These are phyloP conservation scores for Neurospora africana DNA, from an alignment of 495 filamentous ascomycete species.

Conservation along the genomic window DNA sequence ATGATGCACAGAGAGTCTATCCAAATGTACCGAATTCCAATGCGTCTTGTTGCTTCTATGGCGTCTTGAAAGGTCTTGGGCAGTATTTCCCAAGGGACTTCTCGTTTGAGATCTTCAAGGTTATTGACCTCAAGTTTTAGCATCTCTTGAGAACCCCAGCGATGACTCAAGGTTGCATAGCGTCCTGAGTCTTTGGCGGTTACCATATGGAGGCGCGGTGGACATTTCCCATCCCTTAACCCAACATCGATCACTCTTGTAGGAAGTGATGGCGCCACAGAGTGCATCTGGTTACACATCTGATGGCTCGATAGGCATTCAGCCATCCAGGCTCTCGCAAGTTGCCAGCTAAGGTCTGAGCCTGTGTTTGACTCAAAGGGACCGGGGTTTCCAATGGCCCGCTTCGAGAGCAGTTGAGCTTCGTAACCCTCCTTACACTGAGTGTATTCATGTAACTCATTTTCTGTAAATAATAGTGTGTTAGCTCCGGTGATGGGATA, in stretches of 20 bases:
- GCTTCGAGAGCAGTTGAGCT: not conserved
- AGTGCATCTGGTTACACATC: not conserved
- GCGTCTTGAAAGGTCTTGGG: conserved; percentile 20
- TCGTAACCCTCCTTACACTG: not conserved
- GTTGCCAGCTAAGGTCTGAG: not conserved
- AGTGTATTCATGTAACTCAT: too few relatives aligned
- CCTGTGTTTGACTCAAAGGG: not conserved
- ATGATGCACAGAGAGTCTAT: conserved; percentile 19
- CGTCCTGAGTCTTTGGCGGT: not conserved
- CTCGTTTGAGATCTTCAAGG: not conserved
- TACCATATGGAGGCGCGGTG: not conserved
- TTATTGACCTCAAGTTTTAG: not conserved
- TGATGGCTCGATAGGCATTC: not conserved
- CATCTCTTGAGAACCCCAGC: not conserved
- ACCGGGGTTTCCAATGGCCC: not conserved
- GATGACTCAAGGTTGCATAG: conserved; percentile 2
- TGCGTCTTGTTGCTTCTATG: conserved; percentile 6
- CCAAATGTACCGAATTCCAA: conserved; percentile 15
- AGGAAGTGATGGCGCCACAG: not conserved
- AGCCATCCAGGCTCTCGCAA: not conserved
- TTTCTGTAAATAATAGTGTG: not conserved
- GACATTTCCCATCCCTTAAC: accelerated
- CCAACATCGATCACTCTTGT: not conserved
- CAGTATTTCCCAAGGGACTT: conserved; percentile 7
- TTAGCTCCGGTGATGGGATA: not conserved